Evolutionary conservation across 306 rosid species (phyloP).

Genomic region (Psophocarpus tetragonolobus): DNA sequence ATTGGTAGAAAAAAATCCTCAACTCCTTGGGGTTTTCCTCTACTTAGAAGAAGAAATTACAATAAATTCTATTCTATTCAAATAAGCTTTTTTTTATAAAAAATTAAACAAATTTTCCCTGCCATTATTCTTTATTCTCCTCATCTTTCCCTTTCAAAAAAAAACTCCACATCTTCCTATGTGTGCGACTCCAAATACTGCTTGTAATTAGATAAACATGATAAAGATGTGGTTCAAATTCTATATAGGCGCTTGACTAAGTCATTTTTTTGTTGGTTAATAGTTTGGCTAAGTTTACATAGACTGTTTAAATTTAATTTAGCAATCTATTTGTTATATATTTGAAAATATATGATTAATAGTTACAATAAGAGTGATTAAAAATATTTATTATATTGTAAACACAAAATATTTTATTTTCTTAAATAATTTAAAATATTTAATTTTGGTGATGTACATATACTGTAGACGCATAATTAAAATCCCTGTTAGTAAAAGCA

Average conservation of each 20-base stretch:
- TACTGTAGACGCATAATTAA: neutral
- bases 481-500: neutral
- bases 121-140: neutral
- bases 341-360: neutral
- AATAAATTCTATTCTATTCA: too few relatives aligned
- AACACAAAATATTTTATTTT: neutral
- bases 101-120: too few relatives aligned
- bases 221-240: neutral
- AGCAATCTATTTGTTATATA: neutral
- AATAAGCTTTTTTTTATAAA: too few relatives aligned
- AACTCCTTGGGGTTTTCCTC: too few relatives aligned
- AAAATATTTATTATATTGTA: neutral
- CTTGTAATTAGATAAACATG: neutral
- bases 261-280: too few relatives aligned
- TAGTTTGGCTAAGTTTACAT: neutral
- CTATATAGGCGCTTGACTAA: neutral
- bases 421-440: neutral
- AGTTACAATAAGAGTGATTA: neutral
- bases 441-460: neutral
- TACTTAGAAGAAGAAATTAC: too few relatives aligned
- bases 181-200: neutral
- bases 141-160: too few relatives aligned
- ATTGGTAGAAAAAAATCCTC: too few relatives aligned
- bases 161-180: neutral
- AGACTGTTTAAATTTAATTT: neutral